Conservation (phyloP, 305 asterid genomes). For the Fraxinus xanthoxyloides region DNA sequence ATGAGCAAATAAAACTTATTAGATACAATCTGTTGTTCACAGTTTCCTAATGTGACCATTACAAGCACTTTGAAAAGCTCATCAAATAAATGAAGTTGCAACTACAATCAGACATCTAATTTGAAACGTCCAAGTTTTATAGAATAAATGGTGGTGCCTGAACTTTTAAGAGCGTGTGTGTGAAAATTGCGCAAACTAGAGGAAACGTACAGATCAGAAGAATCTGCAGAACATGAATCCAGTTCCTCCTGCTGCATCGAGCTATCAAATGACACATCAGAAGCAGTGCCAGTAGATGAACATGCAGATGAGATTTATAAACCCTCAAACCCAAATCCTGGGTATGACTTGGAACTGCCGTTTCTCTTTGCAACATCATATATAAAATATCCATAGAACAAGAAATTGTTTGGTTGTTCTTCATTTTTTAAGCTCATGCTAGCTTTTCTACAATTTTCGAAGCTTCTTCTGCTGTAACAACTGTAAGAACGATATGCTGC, state of each 20-base stretch:
- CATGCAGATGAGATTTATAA: constrained; percentile 50
- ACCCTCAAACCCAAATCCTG: constrained; percentile 54
- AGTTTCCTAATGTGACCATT: background rate
- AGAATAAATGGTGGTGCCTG: background rate
- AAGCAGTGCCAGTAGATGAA: constrained; percentile 60
- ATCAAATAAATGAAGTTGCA: background rate
- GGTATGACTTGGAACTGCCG: constrained; percentile 36
- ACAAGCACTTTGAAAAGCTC: background rate
- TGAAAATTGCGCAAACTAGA: background rate
- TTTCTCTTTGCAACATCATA: constrained; percentile 61
- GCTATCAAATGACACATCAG: constrained; percentile 57
- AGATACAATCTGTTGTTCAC: background rate
- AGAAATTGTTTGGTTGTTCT: constrained; percentile 64
- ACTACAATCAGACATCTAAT: background rate
- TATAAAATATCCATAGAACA: constrained; percentile 61
- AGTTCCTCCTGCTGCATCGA: constrained; percentile 46
- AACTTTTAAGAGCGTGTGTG: background rate
- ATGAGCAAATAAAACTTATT: background rate
- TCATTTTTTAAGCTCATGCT: constrained; percentile 66
- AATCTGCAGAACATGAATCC: constrained; percentile 52
- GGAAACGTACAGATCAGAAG: constrained; percentile 62
- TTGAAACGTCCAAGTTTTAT: background rate
- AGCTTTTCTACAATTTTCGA: constrained; percentile 45
- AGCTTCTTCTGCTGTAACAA: constrained; percentile 37
- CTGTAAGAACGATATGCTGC: constrained; percentile 41